phyloP scores from a whole-genome alignment of 768 basidiomycete genomes.

The Termitomyces sp. region DNA sequence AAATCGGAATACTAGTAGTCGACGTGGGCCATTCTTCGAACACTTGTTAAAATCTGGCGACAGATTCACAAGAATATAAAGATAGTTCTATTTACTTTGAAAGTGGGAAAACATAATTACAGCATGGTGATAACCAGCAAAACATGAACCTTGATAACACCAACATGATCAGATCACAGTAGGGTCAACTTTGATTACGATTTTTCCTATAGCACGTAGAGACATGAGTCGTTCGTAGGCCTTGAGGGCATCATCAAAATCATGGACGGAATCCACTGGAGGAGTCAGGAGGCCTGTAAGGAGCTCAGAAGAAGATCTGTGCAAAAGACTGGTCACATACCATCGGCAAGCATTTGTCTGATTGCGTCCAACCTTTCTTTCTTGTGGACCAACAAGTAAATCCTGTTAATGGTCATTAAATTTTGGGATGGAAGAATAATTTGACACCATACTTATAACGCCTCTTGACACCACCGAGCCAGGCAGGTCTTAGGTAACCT shows the following conservation, averaged over 20 bases:
- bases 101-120: neutral
- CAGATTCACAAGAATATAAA: too few species aligned
- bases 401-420: constrained; percentile 16
- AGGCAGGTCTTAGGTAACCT: constrained; percentile 31
- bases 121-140: neutral
- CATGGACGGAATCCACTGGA: constrained; percentile 52
- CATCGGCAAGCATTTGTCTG: constrained; percentile 34
- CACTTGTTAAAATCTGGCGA: too few species aligned
- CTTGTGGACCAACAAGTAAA: constrained; percentile 25
- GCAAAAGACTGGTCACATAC: constrained; percentile 20
- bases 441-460: constrained; percentile 34
- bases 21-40: neutral
- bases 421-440: neutral
- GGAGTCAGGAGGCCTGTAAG: constrained; percentile 43
- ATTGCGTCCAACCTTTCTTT: constrained; percentile 29
- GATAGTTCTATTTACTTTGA: neutral
- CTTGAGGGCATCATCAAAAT: constrained; percentile 48
- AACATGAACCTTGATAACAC: neutral
- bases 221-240: constrained; percentile 62
- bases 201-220: constrained; percentile 55
- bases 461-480: constrained; percentile 48
- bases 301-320: neutral
- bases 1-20: neutral
- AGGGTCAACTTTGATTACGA: constrained; percentile 46
- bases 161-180: neutral